These are phyloP conservation scores for Kodamaea neixiangensis DNA, from an alignment of 805 yeast species.

Conservation along the genomic window DNA sequence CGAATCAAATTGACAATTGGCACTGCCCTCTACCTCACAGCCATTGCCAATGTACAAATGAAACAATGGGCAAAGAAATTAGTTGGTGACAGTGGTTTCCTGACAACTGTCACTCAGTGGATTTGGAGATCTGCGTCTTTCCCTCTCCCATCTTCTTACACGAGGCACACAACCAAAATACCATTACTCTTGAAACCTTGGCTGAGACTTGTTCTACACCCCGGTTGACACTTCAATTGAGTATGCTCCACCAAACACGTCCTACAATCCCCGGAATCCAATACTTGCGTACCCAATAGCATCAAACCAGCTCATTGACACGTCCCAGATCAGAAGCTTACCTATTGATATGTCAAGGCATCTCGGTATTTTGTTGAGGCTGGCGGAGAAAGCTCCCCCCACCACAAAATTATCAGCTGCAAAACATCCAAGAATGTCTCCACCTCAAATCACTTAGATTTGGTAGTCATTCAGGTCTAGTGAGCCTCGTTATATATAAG, in stretches of 20 bases:
- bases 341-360: background rate
- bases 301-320: background rate
- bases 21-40: too few relatives aligned
- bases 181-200: background rate
- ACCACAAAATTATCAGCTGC: slow-evolving; percentile 6
- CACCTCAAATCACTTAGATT: background rate
- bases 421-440: background rate
- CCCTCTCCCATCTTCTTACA: background rate
- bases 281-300: background rate
- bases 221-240: background rate
- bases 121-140: background rate
- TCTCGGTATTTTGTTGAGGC: background rate
- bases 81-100: background rate
- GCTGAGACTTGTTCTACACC: background rate
- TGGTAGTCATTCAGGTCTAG: background rate
- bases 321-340: background rate
- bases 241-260: background rate
- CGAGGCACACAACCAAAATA: background rate
- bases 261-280: background rate
- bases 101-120: background rate
- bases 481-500: background rate
- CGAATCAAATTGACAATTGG: too few relatives aligned
- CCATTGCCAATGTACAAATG: too few relatives aligned
- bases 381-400: background rate
- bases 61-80: background rate